These are phyloP conservation scores for Neopestalotiopsis clavispora DNA, from an alignment of 2,329 filamentous ascomycete species.

Conservation along the genomic window DNA sequence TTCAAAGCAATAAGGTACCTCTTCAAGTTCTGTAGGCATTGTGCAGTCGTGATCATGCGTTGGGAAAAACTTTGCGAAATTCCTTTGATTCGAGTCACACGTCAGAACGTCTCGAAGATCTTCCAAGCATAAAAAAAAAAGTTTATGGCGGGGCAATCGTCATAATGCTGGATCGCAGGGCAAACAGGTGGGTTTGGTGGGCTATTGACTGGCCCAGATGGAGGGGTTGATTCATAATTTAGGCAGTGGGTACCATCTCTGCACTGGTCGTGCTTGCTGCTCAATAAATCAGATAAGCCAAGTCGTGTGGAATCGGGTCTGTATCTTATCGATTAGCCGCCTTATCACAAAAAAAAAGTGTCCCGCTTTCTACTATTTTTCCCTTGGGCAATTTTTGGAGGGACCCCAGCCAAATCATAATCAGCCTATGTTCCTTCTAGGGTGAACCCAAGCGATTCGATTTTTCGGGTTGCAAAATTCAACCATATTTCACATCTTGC, in stretches of 20 bases:
- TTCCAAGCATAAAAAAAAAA: constrained; percentile 1
- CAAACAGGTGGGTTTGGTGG: not conserved
- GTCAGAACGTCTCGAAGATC: not conserved
- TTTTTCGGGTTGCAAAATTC: not conserved
- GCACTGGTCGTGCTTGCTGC: not conserved
- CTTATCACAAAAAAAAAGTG: constrained; percentile 3
- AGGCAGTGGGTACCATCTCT: not conserved
- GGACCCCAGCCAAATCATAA: not conserved
- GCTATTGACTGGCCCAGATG: not conserved
- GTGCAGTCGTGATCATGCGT: constrained; percentile 29
- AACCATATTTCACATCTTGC: not conserved
- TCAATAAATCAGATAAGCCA: not conserved
- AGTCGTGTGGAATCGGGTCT: not conserved
- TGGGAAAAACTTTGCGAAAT: not conserved
- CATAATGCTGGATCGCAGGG: not conserved
- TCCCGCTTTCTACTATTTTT: constrained; percentile 4
- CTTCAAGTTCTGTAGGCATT: constrained; percentile 80
- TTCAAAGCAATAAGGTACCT: constrained; percentile 53
- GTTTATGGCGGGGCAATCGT: constrained; percentile 13
- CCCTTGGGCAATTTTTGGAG: not conserved
- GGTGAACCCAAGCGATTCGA: constrained; percentile 18
- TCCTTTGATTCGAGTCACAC: not conserved
- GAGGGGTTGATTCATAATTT: not conserved
- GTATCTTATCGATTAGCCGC: constrained; percentile 2
- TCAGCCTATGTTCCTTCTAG: not conserved